Conservation (phyloP, 331 rosid genomes). For the Saraca asoca region DNA sequence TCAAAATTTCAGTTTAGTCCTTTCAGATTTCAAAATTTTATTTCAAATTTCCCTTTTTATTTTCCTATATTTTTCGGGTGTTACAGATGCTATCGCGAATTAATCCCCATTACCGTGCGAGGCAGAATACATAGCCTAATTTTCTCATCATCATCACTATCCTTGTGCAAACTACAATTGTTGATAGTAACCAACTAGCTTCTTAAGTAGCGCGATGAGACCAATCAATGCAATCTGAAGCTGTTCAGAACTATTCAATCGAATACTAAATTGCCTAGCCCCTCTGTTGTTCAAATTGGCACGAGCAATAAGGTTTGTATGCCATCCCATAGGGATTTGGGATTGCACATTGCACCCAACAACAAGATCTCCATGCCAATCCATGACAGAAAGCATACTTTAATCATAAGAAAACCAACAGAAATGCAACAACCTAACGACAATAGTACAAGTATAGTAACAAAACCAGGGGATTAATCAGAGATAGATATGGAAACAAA, state of each 20-base stretch:
- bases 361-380: slow-evolving; percentile 99
- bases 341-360: slow-evolving; percentile 87
- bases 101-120: slow-evolving; percentile 41
- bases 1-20: no score
- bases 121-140: slow-evolving; percentile 37
- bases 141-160: slow-evolving; percentile 20
- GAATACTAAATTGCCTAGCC: slow-evolving; percentile 84
- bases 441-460: no score
- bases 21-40: no score
- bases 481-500: no score
- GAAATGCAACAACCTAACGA: no score
- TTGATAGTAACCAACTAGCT: slow-evolving; percentile 54
- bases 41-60: no score
- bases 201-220: slow-evolving; percentile 70
- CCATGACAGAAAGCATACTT: slow-evolving; percentile 90
- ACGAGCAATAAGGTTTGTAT: slow-evolving; percentile 74
- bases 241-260: slow-evolving; percentile 90
- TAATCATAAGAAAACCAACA: no score
- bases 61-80: no score
- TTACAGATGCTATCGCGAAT: slow-evolving; percentile 34
- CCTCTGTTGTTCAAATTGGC: slow-evolving; percentile 89
- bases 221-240: slow-evolving; percentile 79
- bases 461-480: no score
- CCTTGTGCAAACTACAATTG: slow-evolving; percentile 66
- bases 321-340: slow-evolving; percentile 81